Percentiles rank a stretch among this genome's conserved stretches.
Conservation (phyloP, 1,284 basidiomycete genomes). For the Puccinia novopanici region DNA sequence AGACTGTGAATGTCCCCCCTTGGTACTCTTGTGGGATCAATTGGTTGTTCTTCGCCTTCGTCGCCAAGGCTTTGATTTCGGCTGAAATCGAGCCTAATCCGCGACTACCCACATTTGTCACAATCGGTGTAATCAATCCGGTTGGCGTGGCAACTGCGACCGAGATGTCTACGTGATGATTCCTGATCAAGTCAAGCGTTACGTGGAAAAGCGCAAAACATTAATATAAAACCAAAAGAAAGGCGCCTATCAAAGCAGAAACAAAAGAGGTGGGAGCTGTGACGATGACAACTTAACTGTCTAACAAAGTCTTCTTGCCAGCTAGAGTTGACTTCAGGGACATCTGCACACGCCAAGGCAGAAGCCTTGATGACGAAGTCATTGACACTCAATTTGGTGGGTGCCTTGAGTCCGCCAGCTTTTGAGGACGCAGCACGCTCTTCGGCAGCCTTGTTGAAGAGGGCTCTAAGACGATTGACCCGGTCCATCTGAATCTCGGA, state of each 20-base stretch:
- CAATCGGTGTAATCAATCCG: conserved; percentile 95
- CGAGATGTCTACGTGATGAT: conserved; percentile 94
- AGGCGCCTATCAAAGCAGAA: neutral
- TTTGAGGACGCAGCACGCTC: conserved; percentile 65
- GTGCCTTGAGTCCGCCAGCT: conserved; percentile 68
- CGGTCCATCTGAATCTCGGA: conserved; percentile 97
- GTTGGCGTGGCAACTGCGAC: conserved; percentile 94
- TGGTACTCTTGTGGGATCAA: conserved; percentile 91
- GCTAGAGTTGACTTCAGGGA: conserved; percentile 95
- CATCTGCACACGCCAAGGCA: conserved; percentile 84
- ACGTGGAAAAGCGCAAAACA: neutral
- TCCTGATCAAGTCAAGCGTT: conserved; percentile 63
- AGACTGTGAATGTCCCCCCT: conserved; percentile 98
- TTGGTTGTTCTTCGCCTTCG: conserved; percentile 95
- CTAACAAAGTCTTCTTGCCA: conserved; percentile 96
- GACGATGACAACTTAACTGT: conserved; percentile 67
- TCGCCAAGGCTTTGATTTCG: conserved; percentile 86
- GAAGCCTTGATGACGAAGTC: conserved; percentile 98
- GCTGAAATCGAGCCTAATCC: conserved; percentile 89
- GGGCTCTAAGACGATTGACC: conserved; percentile 85
- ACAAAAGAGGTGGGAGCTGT: neutral
- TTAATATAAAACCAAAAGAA: neutral
- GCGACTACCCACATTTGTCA: conserved; percentile 87
- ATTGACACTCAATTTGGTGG: conserved; percentile 85
- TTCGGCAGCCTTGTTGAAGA: conserved; percentile 83